Evolutionary conservation across 2,329 filamentous ascomycete genomes (phyloP).

Genomic region (Beauveria brongniartii): DNA sequence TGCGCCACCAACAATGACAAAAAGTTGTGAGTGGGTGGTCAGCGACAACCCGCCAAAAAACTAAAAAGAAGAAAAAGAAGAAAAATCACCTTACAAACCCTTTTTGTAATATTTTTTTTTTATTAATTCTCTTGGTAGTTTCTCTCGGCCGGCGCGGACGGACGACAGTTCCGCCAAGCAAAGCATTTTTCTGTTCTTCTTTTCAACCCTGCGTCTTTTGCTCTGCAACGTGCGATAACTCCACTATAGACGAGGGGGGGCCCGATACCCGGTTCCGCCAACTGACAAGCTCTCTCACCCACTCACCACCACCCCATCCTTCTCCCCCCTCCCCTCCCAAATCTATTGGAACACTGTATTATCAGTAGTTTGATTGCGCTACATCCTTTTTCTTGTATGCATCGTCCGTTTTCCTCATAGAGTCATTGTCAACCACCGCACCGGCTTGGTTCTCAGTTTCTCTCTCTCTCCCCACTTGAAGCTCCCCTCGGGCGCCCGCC

Average conservation of each 20-base stretch:
- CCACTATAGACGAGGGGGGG: background rate
- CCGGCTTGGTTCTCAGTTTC: no score
- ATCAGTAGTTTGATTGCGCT: no score
- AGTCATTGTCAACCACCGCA: no score
- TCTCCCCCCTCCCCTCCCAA: no score
- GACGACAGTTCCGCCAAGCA: background rate
- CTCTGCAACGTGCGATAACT: background rate
- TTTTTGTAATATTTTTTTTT: background rate
- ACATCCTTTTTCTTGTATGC: no score
- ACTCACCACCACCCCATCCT: no score
- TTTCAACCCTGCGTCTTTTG: background rate
- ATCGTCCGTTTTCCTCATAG: no score
- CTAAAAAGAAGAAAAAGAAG: background rate
- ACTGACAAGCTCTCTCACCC: background rate
- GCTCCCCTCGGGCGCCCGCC: no score
- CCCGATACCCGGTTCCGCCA: background rate
- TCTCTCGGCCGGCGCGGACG: background rate
- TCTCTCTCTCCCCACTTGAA: no score
- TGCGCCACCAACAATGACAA: no score
- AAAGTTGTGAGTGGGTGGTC: background rate
- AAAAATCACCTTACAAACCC: background rate
- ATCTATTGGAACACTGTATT: no score
- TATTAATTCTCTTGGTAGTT: background rate
- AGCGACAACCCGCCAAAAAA: background rate
- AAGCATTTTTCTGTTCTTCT: no score